Evolutionary conservation across 2,329 filamentous ascomycete species (phyloP).

Genomic region (Sphaerulina vaccinii): DNA sequence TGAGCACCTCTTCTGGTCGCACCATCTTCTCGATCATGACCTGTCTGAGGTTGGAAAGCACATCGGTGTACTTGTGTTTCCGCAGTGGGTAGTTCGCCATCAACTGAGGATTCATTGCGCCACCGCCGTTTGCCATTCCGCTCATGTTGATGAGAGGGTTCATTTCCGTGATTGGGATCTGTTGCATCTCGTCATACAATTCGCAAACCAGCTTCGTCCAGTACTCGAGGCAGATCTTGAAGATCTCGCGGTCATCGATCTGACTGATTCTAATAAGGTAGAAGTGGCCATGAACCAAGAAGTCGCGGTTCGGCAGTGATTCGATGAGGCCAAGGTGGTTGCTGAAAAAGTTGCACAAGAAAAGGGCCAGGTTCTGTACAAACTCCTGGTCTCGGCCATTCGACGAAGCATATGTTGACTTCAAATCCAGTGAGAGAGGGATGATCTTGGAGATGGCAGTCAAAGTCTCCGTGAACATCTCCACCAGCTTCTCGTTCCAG

Average conservation of each 20-base stretch:
- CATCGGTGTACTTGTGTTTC: constrained; percentile 96
- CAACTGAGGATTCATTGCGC: constrained; percentile 80
- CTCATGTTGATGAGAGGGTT: constrained; percentile 85
- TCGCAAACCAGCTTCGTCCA: constrained; percentile 99
- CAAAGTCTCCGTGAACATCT: constrained; percentile 97
- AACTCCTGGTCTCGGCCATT: constrained; percentile 96
- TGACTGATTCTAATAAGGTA: constrained; percentile 98
- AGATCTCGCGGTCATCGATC: constrained; percentile 97
- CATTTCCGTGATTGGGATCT: constrained; percentile 86
- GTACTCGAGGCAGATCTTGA: constrained; percentile 99
- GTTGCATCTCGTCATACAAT: constrained; percentile 98
- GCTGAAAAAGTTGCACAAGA: constrained; percentile 95
- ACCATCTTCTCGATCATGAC: constrained; percentile 99
- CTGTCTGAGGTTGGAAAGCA: constrained; percentile 86
- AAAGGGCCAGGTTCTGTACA: constrained; percentile 92
- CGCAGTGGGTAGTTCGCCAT: constrained; percentile 87
- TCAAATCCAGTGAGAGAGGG: constrained; percentile 83
- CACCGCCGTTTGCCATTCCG: constrained; percentile 70
- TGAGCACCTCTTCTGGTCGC: constrained; percentile 91
- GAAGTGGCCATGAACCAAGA: constrained; percentile 92
- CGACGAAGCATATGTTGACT: constrained; percentile 85
- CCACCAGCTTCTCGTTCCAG: constrained; percentile 92
- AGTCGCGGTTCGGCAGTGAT: constrained; percentile 91
- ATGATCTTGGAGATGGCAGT: constrained; percentile 93
- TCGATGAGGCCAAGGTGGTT: constrained; percentile 93